Base-by-base conservation (phyloP, 306 rosid species). In the Quercus mongolica region DNA sequence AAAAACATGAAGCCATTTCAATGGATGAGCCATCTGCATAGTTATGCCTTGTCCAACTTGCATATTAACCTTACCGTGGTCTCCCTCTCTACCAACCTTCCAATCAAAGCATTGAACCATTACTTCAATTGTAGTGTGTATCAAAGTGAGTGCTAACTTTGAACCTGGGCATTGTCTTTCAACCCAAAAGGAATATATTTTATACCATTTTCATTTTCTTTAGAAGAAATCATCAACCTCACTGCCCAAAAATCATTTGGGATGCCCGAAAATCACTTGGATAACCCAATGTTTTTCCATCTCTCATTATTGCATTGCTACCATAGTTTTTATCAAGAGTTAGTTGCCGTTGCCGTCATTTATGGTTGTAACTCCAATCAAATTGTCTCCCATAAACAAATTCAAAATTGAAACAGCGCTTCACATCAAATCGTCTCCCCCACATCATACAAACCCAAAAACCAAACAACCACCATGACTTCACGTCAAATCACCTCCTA, bases 81-180 rank as follows among this genome's bases (percentile, higher is more conserved):
- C 26, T 25, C 26, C 26, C 26, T 25, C 26, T 25, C 26, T 25
- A 25, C 26, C 26, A 25, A 25, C 26, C 26, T 25, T 25, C 26
- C 26, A 1, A 25, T 25, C 26, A 25, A 25, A 25, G 26, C 26
- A 25, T 25, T 25, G 26, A 25, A 89, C 84, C 90, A 87, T 62
- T 25, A 84, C 77, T 51, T 86, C 89, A 71, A 90, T 31, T 20
- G 80, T 56, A 4, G 71, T 75, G 64, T 73, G 78, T 31, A 85
- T 77, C 71, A 85, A 33, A 52, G 11, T 69, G 25, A 80, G 79
- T 35, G 87, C 90, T 54, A 90, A 71, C 8, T 74, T 33, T 19
- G 89, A 80, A 12, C 93, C 91, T 0, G 87, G 91, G 49, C 91
- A 87, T 1, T 83, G 83, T 72, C 90, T 78, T 33, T 91, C 91